Percentiles rank a stretch among this genome's conserved stretches.
These are phyloP conservation scores for Xylaria sp. DNA, from an alignment of 2,329 filamentous ascomycete genomes.

Conservation along the genomic window DNA sequence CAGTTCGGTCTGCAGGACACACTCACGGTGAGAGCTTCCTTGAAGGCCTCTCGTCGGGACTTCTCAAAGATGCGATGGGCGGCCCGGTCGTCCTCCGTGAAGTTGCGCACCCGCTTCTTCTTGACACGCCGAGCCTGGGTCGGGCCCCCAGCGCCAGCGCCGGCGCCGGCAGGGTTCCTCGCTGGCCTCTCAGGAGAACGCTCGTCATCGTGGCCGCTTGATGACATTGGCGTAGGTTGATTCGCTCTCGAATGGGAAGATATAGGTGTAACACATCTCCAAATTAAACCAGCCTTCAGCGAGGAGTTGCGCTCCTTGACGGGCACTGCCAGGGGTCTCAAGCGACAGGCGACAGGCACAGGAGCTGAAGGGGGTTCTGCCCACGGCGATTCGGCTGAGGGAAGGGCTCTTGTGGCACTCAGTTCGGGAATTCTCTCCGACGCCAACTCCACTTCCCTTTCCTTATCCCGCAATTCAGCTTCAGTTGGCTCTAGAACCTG, in stretches of 20 bases:
- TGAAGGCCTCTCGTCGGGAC: constrained; percentile 39
- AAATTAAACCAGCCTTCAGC: constrained; percentile 4
- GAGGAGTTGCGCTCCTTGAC: constrained; percentile 10
- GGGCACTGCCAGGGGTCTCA: constrained; percentile 12
- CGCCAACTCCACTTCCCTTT: constrained; percentile 19
- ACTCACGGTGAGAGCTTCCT: constrained; percentile 35
- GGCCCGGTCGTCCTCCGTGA: constrained; percentile 38
- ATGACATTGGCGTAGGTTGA: constrained; percentile 18
- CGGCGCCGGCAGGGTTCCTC: constrained; percentile 10
- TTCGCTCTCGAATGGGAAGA: constrained; percentile 10
- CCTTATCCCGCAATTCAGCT: constrained; percentile 17
- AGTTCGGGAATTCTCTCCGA: constrained; percentile 12
- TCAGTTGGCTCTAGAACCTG: constrained; percentile 20
- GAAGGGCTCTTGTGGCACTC: constrained; percentile 14
- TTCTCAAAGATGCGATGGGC: constrained; percentile 38
- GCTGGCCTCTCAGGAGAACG: constrained; percentile 14
- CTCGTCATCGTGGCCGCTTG: constrained; percentile 23
- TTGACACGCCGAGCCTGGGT: constrained; percentile 14
- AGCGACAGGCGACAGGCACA: background rate
- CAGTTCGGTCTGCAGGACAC: background rate
- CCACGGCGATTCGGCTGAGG: constrained; percentile 10
- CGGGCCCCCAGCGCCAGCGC: constrained; percentile 1
- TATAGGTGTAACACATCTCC: constrained; percentile 17
- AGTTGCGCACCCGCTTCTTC: constrained; percentile 37
- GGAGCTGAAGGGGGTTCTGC: constrained; percentile 9